phyloP scores from a whole-genome alignment of 495 filamentous ascomycete species.

The Neurospora sp. region DNA sequence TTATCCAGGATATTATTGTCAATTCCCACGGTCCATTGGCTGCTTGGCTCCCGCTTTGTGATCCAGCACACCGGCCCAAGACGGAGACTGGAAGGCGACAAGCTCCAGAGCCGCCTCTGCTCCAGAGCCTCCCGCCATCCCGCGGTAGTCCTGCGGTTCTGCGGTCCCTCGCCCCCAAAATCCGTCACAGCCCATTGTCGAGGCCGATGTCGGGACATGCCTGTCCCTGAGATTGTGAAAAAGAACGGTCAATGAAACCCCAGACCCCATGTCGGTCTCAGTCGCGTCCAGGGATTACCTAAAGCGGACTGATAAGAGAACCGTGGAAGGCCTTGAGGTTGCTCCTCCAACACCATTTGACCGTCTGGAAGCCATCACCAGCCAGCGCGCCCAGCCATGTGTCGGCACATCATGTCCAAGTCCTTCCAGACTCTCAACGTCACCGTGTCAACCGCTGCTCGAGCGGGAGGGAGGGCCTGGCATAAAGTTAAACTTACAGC shows the following conservation, averaged over 20 bases:
- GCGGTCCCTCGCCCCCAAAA: not conserved
- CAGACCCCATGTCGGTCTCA: too few species aligned
- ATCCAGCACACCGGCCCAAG: not conserved
- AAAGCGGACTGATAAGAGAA: slow-evolving; percentile 24
- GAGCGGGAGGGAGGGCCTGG: not conserved
- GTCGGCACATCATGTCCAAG: not conserved
- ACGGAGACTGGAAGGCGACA: not conserved
- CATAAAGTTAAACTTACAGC: not conserved
- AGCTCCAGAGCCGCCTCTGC: not conserved
- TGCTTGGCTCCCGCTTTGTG: not conserved
- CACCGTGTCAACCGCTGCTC: not conserved
- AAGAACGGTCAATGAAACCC: slow-evolving; percentile 1
- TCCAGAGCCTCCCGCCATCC: not conserved
- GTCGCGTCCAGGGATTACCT: slow-evolving; percentile 14
- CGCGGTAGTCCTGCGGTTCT: not conserved
- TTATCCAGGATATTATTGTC: not conserved
- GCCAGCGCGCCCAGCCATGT: not conserved
- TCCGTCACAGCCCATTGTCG: not conserved
- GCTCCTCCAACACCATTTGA: not conserved
- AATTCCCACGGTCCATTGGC: not conserved
- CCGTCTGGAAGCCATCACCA: not conserved
- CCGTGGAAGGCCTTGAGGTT: not conserved
- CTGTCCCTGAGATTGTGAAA: slow-evolving; percentile 8
- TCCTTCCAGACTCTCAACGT: not conserved
- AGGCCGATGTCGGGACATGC: slow-evolving; percentile 17